A percentile compares a stretch with the other conserved stretches of the same genome.
Evolutionary conservation across 2,329 filamentous ascomycete species (phyloP).

Genomic region (Calonectria pteridis): DNA sequence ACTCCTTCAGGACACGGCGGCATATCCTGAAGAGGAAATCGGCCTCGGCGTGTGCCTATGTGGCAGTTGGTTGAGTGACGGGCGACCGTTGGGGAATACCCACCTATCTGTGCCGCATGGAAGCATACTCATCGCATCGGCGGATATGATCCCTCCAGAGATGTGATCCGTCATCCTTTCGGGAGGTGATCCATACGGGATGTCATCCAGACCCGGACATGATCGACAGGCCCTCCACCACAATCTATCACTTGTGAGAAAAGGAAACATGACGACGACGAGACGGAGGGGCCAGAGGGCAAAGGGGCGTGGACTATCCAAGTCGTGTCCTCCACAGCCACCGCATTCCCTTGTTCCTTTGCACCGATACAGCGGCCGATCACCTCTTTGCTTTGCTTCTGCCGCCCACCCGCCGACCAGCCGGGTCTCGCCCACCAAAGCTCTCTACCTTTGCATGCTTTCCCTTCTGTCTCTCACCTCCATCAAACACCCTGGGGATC

Average conservation of each 20-base stretch:
- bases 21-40: slow-evolving; percentile 24
- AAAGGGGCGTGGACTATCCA: neutral
- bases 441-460: neutral
- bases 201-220: slow-evolving; percentile 14
- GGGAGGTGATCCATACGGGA: slow-evolving; percentile 13
- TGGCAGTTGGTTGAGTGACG: slow-evolving; percentile 14
- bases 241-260: slow-evolving; percentile 13
- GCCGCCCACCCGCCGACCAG: neutral
- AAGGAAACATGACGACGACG: slow-evolving; percentile 5
- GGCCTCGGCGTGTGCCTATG: slow-evolving; percentile 16
- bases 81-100: slow-evolving; percentile 10
- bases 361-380: neutral
- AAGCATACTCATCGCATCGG: slow-evolving; percentile 16
- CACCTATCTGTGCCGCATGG: slow-evolving; percentile 15
- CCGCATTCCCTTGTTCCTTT: neutral
- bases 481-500: neutral
- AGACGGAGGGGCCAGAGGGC: too few relatives aligned
- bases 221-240: slow-evolving; percentile 21
- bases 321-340: neutral
- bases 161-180: slow-evolving; percentile 19
- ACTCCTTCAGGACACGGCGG: slow-evolving; percentile 24
- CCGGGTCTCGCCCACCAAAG: neutral
- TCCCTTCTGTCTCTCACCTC: neutral
- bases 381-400: slow-evolving; percentile 8
- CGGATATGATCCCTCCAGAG: slow-evolving; percentile 12